Evolutionary conservation across 108 stramenopile species (phyloP).

Genomic region (Parietichytrium sp.): DNA sequence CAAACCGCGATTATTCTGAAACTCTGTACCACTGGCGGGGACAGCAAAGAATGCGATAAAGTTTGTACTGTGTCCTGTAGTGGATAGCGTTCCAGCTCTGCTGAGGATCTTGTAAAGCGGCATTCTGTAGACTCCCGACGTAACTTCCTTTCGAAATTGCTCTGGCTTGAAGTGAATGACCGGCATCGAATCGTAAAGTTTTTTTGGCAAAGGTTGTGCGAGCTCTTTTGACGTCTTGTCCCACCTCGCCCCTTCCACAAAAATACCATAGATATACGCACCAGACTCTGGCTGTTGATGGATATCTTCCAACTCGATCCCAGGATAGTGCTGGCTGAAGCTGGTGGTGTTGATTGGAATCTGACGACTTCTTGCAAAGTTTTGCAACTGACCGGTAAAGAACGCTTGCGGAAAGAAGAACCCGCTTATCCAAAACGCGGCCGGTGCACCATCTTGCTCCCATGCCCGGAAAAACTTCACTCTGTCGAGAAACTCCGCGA

Average conservation of each 20-base stretch:
- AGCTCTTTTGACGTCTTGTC: slow-evolving; percentile 39
- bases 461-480: slow-evolving; percentile 51
- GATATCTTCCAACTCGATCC: slow-evolving; percentile 23
- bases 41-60: slow-evolving; percentile 63
- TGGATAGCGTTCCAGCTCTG: slow-evolving; percentile 61
- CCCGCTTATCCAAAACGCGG: slow-evolving; percentile 61
- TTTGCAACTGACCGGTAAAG: slow-evolving; percentile 63
- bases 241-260: slow-evolving; percentile 64
- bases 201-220: slow-evolving; percentile 57
- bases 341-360: slow-evolving; percentile 63
- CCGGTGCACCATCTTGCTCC: slow-evolving; percentile 54
- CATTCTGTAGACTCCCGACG: not conserved
- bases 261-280: slow-evolving; percentile 62
- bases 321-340: slow-evolving; percentile 58
- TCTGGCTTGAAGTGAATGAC: slow-evolving; percentile 27
- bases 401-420: slow-evolving; percentile 68
- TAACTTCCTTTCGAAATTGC: not conserved
- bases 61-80: slow-evolving; percentile 66
- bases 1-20: slow-evolving; percentile 52
- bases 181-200: slow-evolving; percentile 57
- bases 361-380: slow-evolving; percentile 52
- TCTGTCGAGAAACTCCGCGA: slow-evolving; percentile 53
- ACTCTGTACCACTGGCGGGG: slow-evolving; percentile 42
- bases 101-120: slow-evolving; percentile 58
- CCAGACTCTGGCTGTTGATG: slow-evolving; percentile 46